phyloP scores from a whole-genome alignment of 768 basidiomycete genomes.

The Pleurotus sapidus region DNA sequence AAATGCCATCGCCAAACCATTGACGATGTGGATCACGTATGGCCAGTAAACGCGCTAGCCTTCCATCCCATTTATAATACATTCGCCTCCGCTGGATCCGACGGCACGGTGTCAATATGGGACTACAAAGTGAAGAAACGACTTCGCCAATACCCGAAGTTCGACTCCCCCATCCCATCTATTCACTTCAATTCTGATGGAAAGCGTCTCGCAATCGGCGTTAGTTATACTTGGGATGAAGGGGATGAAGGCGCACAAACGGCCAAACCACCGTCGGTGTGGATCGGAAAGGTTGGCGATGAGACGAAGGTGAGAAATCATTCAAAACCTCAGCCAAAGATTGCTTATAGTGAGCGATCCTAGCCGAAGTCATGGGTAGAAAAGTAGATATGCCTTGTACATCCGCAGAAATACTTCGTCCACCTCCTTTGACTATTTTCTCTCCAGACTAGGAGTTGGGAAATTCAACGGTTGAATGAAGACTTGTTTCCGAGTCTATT shows the following conservation, averaged over 20 bases:
- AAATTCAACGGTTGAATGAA: no score
- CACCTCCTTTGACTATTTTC: background rate
- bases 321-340: background rate
- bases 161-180: constrained; percentile 63
- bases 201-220: constrained; percentile 75
- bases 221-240: constrained; percentile 90
- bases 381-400: background rate
- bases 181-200: constrained; percentile 86
- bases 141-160: constrained; percentile 85
- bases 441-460: no score
- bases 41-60: constrained; percentile 93
- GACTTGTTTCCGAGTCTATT: no score
- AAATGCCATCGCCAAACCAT: constrained; percentile 93
- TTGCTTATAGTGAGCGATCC: background rate
- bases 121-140: constrained; percentile 97
- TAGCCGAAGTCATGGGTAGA: constrained; percentile 27
- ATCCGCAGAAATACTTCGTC: background rate
- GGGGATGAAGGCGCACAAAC: constrained; percentile 71
- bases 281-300: constrained; percentile 64
- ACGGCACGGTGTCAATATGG: constrained; percentile 94
- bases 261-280: constrained; percentile 58
- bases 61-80: constrained; percentile 94
- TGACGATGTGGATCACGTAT: constrained; percentile 91
- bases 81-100: constrained; percentile 94
- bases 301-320: constrained; percentile 64